Base-by-base conservation (phyloP, 2,329 filamentous ascomycete species). In the Hypoxylon sp. region DNA sequence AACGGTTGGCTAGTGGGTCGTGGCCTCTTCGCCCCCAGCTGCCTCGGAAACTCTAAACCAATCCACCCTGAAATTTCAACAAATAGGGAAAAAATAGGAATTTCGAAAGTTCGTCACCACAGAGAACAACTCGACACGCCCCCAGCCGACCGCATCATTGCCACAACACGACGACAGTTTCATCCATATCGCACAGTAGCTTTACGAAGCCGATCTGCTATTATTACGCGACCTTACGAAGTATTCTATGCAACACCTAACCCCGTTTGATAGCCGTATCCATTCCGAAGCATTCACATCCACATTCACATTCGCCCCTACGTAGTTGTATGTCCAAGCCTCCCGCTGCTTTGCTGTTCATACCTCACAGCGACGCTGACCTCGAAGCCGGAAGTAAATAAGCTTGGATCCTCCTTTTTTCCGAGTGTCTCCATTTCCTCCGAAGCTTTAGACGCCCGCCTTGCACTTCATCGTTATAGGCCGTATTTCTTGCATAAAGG, bases 51-150 rank as follows among this genome's bases (percentile, higher is more conserved):
- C 28, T 55, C 32, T 54, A 64, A 61, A 12, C 48, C 50, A n/a
- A 45, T 64, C 63, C 64, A 62, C 58, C 58, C 50, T 67, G 57
- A 67, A 67, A 65, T 69, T 67, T 69, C 57, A 45, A 62, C 61
- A 50, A 60, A 50, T 38, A 20, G 53, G 55, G 62, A 66, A 62
- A 64, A 68, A 66, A 53, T 48, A 63, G 49, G 51, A 61, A 64
- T 57, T 69, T 65, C 30, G 18, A 63, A 62, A 52, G 36, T 40
- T 67, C 67, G 64, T 69, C 67, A 69, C 67, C 57, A 48, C 40
- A 64, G 50, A 58, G 45, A 42, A 3, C n/a, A 48, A 65, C 36
- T 33, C 38, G 26, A 64, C 36, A 66, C 49, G 32, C 33, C 44
- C 48, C 26, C 38, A 42, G 24, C 45, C 48, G 45, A 63, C 53